Evolutionary conservation across 495 filamentous ascomycete genomes (phyloP).

Genomic region (Penicillium riverlandense): DNA sequence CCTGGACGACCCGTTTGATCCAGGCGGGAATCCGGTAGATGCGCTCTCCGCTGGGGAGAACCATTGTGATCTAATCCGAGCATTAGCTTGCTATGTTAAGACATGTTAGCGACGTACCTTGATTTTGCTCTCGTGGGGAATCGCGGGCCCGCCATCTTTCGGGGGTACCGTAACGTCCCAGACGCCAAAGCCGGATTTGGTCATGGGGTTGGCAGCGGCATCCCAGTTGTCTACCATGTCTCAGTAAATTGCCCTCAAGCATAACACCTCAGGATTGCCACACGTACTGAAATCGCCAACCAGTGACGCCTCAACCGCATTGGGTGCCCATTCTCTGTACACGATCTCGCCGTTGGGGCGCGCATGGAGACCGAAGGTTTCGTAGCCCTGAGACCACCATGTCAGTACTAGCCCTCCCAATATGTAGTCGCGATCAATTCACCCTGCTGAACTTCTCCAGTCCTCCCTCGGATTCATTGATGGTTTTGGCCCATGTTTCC

Average conservation of each 20-base stretch:
- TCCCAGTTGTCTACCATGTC: constrained; percentile 75
- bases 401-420: neutral
- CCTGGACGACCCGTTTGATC: constrained; percentile 96
- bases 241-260: constrained; percentile 15
- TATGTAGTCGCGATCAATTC: constrained; percentile 11
- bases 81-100: neutral
- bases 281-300: constrained; percentile 90
- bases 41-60: constrained; percentile 67
- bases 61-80: constrained; percentile 65
- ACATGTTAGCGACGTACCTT: constrained; percentile 52
- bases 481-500: constrained; percentile 78
- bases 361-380: constrained; percentile 77
- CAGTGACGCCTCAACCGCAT: constrained; percentile 73
- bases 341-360: constrained; percentile 73
- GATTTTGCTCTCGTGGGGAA: constrained; percentile 89
- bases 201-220: constrained; percentile 74
- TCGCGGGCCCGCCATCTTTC: constrained; percentile 64
- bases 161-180: constrained; percentile 79
- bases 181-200: constrained; percentile 74
- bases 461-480: constrained; percentile 79
- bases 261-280: constrained; percentile 2
- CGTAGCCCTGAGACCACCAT: constrained; percentile 53
- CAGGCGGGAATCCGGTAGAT: constrained; percentile 88
- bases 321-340: constrained; percentile 96
- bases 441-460: constrained; percentile 89